Evolutionary conservation across 257 asterid genomes (phyloP).

Genomic region (Agastache rugosa): DNA sequence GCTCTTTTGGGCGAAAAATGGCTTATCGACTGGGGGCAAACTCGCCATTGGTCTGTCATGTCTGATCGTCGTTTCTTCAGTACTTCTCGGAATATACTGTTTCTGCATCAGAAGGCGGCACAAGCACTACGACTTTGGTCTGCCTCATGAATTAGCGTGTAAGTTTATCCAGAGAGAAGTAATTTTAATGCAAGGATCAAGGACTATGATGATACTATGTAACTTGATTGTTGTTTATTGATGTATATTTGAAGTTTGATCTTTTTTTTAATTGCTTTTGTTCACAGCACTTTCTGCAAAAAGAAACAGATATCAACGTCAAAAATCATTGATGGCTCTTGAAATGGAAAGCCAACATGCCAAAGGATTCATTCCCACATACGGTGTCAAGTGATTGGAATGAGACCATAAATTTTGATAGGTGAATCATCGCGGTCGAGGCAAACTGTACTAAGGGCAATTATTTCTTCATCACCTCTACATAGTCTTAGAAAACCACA

Average conservation of each 20-base stretch:
- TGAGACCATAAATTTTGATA: constrained; percentile 28
- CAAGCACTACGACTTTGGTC: constrained; percentile 81
- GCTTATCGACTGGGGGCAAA: constrained; percentile 81
- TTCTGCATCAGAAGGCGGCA: constrained; percentile 62
- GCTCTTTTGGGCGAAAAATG: constrained; percentile 78
- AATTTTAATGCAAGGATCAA: neutral
- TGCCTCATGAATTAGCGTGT: constrained; percentile 80
- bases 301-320: constrained; percentile 84
- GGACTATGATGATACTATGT: too few species aligned
- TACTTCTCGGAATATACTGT: constrained; percentile 51
- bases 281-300: constrained; percentile 82
- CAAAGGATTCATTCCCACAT: constrained; percentile 78
- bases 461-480: neutral
- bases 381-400: constrained; percentile 36
- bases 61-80: constrained; percentile 50
- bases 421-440: constrained; percentile 2
- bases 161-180: constrained; percentile 42
- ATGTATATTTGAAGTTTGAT: neutral
- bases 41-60: constrained; percentile 67
- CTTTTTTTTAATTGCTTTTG: neutral
- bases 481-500: constrained; percentile 12
- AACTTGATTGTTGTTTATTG: neutral
- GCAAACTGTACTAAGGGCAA: neutral
- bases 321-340: constrained; percentile 85
- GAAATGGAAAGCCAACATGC: constrained; percentile 99